Conservation (phyloP, 208 protist genomes). For the Crithidia mellificae region DNA sequence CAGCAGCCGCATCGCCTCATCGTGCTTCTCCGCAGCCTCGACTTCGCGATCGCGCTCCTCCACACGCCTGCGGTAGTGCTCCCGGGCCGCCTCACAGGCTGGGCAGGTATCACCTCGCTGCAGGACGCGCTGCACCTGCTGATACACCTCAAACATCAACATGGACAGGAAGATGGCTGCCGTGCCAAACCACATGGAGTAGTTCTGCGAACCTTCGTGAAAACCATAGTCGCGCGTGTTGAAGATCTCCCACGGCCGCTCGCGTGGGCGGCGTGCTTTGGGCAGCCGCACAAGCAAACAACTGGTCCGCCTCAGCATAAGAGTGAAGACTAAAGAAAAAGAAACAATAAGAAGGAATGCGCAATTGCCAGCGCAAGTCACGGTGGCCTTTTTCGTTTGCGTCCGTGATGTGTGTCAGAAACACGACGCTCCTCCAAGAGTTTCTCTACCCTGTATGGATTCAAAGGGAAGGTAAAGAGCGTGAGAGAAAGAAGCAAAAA, state of each 20-base stretch:
- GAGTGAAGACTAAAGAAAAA: no score
- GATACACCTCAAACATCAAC: conserved; percentile 72
- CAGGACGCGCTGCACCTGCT: conserved; percentile 60
- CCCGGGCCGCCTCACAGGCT: conserved; percentile 81
- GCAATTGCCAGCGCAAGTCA: no score
- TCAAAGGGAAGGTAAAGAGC: no score
- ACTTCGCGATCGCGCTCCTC: conserved; percentile 67
- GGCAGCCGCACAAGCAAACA: conserved; percentile 62
- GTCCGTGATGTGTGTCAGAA: no score
- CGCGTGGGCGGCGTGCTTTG: conserved; percentile 75
- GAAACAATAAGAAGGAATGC: no score
- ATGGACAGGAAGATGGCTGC: conserved; percentile 36
- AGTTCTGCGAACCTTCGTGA: conserved; percentile 87
- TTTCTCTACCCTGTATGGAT: no score
- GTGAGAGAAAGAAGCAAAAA: no score
- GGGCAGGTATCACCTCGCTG: conserved; percentile 82
- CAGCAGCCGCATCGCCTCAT: conserved; percentile 10
- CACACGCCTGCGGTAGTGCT: conserved; percentile 75
- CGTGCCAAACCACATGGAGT: conserved; percentile 76
- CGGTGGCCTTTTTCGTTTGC: no score
- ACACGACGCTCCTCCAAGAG: no score
- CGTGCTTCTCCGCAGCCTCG: conserved; percentile 17
- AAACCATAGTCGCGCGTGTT: conserved; percentile 88
- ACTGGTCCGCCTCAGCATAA: conserved; percentile 45
- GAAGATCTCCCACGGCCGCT: conserved; percentile 89